Evolutionary conservation across 306 rosid genomes (phyloP), one percentile per base, ranked within the genome.

Genomic region (Mucuna pruriens): DNA sequence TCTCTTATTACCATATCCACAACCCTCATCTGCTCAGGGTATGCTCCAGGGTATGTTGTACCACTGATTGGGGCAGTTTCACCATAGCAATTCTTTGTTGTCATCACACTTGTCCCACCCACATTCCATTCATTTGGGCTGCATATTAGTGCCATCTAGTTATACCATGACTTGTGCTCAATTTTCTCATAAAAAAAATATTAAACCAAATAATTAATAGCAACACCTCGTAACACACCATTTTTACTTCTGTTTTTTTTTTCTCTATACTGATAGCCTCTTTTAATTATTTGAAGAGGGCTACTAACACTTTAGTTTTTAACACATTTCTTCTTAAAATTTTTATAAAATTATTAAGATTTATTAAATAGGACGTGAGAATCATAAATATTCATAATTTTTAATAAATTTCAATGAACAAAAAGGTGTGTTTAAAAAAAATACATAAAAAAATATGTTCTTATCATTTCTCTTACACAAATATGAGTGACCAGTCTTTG

Each of bases 31-130:
- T 91, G 92, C 46, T 88, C 95, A 7, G 91, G 84, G 68, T 90
- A 90, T 26, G 81, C 62, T 5, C 76, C 86, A 15, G 63, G 80
- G 74, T 85, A 89, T 16, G 86, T 8, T 38, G 78, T 76, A 77
- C 91, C 90, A 2, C 61, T 71, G 54, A 85, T 81, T 2, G 97
- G 97, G 2, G 66, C 77, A 4, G 94, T 91, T 86, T 91, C 94
- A 0, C 94, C 94, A 19, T 94, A 91, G 72, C 97, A 94, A 68
- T 94, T 94, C 89, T 78, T 90, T n/a, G 85, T 68, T 38, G 89
- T 70, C 8, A 81, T 45, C 17, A 86, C 54, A 4, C 84, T 71
- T 49, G 85, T 40, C 16, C 86, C 86, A 1, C 91, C 91, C 0
- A 65, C 79, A 15, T 72, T 89, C 97, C 95, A 90, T 78, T 91